These are phyloP conservation scores for Pyricularia grisea DNA, from an alignment of 2,329 filamentous ascomycete genomes.

Conservation along the genomic window DNA sequence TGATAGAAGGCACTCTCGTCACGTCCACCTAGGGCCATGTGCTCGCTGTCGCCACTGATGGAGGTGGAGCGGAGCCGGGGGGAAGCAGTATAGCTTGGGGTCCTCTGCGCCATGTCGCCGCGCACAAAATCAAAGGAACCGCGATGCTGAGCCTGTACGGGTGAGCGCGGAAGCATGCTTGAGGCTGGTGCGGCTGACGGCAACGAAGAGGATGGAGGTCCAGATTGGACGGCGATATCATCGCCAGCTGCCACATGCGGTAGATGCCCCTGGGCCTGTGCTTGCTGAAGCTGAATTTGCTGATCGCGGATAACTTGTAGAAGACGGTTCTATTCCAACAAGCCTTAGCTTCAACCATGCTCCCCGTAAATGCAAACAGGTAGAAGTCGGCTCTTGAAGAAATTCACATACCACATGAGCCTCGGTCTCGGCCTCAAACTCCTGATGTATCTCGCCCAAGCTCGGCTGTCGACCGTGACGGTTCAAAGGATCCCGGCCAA, in stretches of 20 bases:
- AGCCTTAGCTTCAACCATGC: background rate
- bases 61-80: constrained; percentile 48
- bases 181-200: constrained; percentile 23
- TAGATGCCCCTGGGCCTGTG: constrained; percentile 36
- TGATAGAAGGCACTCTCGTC: constrained; percentile 76
- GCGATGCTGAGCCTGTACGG: constrained; percentile 39
- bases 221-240: constrained; percentile 22
- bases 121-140: constrained; percentile 51
- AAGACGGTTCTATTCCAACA: constrained; percentile 52
- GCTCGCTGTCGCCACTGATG: constrained; percentile 42
- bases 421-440: constrained; percentile 71
- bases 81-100: constrained; percentile 47
- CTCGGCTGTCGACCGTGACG: constrained; percentile 61
- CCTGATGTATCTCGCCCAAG: constrained; percentile 68
- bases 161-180: constrained; percentile 41
- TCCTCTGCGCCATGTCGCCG: constrained; percentile 37
- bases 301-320: constrained; percentile 69
- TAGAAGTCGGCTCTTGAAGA: background rate
- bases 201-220: constrained; percentile 18
- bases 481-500: constrained; percentile 32
- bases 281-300: constrained; percentile 58
- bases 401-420: constrained; percentile 55
- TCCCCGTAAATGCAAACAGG: background rate
- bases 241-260: constrained; percentile 26
- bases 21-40: constrained; percentile 49